phyloP scores from a whole-genome alignment of 163 green algal genomes.

The Scenedesmus sp. region DNA sequence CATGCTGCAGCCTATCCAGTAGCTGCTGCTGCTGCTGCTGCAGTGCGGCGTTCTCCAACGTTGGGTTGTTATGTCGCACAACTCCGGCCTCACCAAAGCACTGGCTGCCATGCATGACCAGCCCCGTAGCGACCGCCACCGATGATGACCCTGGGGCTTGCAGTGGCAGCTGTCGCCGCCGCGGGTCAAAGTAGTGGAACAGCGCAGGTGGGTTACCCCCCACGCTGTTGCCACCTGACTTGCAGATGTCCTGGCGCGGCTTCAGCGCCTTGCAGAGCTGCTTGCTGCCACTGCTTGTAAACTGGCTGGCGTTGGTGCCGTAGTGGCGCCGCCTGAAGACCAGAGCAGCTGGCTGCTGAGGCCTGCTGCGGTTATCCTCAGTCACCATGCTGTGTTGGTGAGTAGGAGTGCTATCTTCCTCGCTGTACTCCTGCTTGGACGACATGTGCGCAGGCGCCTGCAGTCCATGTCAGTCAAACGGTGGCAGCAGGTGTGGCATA shows the following conservation, averaged over 20 bases:
- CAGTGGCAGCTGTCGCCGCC: neutral
- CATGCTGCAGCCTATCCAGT: neutral
- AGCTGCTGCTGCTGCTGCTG: slow-evolving; percentile 26
- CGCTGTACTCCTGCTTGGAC: neutral
- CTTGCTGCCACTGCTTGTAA: neutral
- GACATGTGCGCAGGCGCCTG: neutral
- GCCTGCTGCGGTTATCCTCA: neutral
- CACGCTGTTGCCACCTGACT: neutral
- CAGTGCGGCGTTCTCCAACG: neutral
- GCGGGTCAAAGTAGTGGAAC: neutral
- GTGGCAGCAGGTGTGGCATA: neutral
- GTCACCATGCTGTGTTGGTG: neutral
- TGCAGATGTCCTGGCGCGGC: neutral
- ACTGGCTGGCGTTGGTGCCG: neutral
- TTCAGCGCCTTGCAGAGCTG: neutral
- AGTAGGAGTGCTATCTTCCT: neutral
- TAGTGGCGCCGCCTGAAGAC: neutral
- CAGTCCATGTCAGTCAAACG: neutral
- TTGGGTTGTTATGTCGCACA: neutral
- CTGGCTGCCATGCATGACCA: neutral
- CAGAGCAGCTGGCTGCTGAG: neutral
- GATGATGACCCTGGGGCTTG: neutral
- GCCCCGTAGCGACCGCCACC: too few species aligned
- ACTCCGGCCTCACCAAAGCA: neutral
- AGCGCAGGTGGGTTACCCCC: neutral